phyloP scores from a whole-genome alignment of 805 yeast genomes.

The Kodamaea lidongshanica region DNA sequence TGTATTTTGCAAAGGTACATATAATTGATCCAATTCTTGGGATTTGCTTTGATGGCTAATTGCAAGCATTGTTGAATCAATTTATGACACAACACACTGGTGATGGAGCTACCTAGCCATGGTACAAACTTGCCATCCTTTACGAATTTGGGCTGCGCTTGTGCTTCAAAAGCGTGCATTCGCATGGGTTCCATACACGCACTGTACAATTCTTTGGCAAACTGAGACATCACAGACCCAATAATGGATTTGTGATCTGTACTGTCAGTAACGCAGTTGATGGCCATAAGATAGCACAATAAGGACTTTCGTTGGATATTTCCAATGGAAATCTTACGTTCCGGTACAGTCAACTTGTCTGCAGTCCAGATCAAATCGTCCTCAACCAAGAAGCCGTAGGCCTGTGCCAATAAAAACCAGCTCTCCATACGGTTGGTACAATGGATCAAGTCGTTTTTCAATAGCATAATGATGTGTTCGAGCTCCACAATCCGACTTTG shows the following conservation, averaged over 20 bases:
- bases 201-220: constrained; percentile 55
- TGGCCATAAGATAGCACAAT: constrained; percentile 69
- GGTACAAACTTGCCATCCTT: constrained; percentile 17
- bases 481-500: constrained; percentile 80
- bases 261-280: constrained; percentile 28
- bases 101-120: constrained; percentile 16
- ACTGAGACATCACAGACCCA: constrained; percentile 43
- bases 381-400: constrained; percentile 72
- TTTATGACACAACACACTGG: constrained; percentile 27
- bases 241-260: constrained; percentile 26
- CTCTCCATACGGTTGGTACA: constrained; percentile 69
- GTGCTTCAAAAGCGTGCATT: constrained; percentile 48
- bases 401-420: constrained; percentile 80
- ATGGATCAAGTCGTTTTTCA: constrained; percentile 61
- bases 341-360: constrained; percentile 63
- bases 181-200: constrained; percentile 61
- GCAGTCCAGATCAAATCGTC: constrained; percentile 92
- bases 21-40: constrained; percentile 55
- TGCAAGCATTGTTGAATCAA: constrained; percentile 39
- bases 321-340: constrained; percentile 56
- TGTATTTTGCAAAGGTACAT: constrained; percentile 56
- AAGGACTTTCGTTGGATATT: constrained; percentile 62
- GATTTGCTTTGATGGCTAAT: constrained; percentile 40
- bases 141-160: constrained; percentile 30
- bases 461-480: constrained; percentile 61